phyloP scores from a whole-genome alignment of 306 rosid genomes.

The Mimosa bimucronata region DNA sequence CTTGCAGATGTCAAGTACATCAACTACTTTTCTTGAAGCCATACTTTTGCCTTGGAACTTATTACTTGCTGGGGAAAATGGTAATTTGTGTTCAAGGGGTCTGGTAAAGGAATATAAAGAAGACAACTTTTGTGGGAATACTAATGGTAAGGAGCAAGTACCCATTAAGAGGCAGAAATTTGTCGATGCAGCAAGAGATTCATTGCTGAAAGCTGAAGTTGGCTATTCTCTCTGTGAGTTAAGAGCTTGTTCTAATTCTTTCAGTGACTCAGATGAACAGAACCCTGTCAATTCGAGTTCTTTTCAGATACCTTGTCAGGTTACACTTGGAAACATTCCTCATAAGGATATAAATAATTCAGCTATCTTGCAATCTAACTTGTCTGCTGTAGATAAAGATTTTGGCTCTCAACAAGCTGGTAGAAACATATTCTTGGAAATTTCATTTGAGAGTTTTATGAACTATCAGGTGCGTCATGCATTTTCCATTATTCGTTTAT shows the following conservation, averaged over 20 bases:
- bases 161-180: conserved; percentile 61
- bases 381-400: conserved; percentile 28
- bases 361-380: conserved; percentile 53
- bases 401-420: conserved; percentile 49
- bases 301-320: conserved; percentile 56
- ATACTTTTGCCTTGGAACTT: conserved; percentile 65
- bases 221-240: conserved; percentile 42
- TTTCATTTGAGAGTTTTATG: conserved; percentile 55
- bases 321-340: conserved; percentile 50
- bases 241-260: conserved; percentile 51
- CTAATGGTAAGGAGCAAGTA: conserved; percentile 35
- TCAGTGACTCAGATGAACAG: conserved; percentile 40
- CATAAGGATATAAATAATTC: conserved; percentile 41
- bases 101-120: conserved; percentile 44
- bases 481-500: conserved; percentile 35
- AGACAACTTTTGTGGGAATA: conserved; percentile 34
- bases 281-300: conserved; percentile 40
- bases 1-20: conserved; percentile 50
- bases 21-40: conserved; percentile 77
- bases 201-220: conserved; percentile 41
- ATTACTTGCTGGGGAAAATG: conserved; percentile 49
- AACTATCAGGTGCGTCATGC: conserved; percentile 65
- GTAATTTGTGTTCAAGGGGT: conserved; percentile 40
- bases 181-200: conserved; percentile 40
- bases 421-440: conserved; percentile 74